phyloP scores from a whole-genome alignment of 2,329 filamentous ascomycete genomes.

The Colletotrichum sp. region DNA sequence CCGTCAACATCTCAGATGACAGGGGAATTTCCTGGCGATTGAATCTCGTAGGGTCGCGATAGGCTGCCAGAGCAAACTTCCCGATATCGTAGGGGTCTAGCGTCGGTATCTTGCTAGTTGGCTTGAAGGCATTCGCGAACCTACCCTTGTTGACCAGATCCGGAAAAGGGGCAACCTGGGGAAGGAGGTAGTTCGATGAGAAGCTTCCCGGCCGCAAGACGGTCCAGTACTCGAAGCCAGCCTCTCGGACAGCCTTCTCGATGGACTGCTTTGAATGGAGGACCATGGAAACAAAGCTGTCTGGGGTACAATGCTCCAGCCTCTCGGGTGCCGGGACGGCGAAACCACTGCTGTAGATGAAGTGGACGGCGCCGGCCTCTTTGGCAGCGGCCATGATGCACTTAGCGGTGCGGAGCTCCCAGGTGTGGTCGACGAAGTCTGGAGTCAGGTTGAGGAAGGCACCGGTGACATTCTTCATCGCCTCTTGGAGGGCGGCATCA shows the following conservation, averaged over 20 bases:
- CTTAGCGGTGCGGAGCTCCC: conserved; percentile 33
- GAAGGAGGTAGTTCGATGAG: conserved; percentile 54
- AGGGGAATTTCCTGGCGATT: conserved; percentile 42
- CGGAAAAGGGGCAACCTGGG: conserved; percentile 43
- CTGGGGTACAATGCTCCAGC: conserved; percentile 29
- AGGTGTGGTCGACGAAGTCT: conserved; percentile 31
- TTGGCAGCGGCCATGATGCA: conserved; percentile 40
- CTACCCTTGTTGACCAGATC: conserved; percentile 41
- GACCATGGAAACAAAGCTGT: conserved; percentile 31
- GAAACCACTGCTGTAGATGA: conserved; percentile 41
- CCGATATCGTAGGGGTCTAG: conserved; percentile 55
- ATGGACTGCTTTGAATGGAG: conserved; percentile 45
- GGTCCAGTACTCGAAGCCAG: conserved; percentile 49
- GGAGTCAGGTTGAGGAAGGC: conserved; percentile 40
- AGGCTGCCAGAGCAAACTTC: conserved; percentile 45
- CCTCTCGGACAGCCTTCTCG: conserved; percentile 41
- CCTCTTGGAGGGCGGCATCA: conserved; percentile 29
- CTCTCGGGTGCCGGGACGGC: conserved; percentile 32
- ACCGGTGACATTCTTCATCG: conserved; percentile 32
- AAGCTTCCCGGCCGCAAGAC: conserved; percentile 56
- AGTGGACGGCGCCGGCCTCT: conserved; percentile 39
- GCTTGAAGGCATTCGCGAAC: conserved; percentile 39
- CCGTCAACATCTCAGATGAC: conserved; percentile 42
- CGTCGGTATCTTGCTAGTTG: conserved; percentile 43
- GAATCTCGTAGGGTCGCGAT: conserved; percentile 47